Conservation (phyloP, 2,329 filamentous ascomycete genomes). For the Phaeoacremonium minimum region DNA sequence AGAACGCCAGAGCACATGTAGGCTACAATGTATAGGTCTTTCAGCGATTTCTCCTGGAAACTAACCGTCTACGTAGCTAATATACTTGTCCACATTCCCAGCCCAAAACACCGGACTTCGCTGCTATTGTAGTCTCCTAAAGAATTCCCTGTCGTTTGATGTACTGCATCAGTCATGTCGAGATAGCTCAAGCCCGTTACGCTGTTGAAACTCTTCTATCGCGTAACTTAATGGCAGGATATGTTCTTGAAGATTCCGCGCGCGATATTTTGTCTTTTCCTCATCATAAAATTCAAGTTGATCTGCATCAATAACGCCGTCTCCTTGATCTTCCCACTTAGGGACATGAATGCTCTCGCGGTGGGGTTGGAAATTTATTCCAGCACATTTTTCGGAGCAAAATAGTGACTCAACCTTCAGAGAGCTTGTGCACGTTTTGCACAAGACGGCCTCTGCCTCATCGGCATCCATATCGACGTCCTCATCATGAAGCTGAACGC, state of each 20-base stretch:
- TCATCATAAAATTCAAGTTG: slow-evolving; percentile 10
- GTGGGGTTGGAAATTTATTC: slow-evolving; percentile 23
- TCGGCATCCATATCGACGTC: slow-evolving; percentile 13
- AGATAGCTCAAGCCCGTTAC: slow-evolving; percentile 6
- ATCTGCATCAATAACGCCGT: slow-evolving; percentile 9
- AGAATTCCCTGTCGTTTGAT: no score
- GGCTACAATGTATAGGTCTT: no score
- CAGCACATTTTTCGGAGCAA: slow-evolving; percentile 24
- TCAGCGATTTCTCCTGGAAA: no score
- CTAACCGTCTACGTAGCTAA: no score
- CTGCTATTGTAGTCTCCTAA: no score
- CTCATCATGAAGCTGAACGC: slow-evolving; percentile 15
- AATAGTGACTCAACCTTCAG: slow-evolving; percentile 20
- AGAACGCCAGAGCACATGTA: no score
- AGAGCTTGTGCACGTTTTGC: slow-evolving; percentile 23
- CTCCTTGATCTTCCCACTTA: slow-evolving; percentile 10
- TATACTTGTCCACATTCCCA: no score
- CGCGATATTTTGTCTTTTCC: slow-evolving; percentile 12
- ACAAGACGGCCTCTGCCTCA: slow-evolving; percentile 16
- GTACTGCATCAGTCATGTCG: no score
- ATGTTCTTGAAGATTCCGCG: slow-evolving; percentile 12
- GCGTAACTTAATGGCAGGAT: slow-evolving; percentile 11
- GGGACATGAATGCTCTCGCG: slow-evolving; percentile 24
- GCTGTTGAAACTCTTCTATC: slow-evolving; percentile 10
- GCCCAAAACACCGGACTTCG: no score